phyloP scores from a whole-genome alignment of 1,284 basidiomycete genomes.

The Malassezia cuniculi region DNA sequence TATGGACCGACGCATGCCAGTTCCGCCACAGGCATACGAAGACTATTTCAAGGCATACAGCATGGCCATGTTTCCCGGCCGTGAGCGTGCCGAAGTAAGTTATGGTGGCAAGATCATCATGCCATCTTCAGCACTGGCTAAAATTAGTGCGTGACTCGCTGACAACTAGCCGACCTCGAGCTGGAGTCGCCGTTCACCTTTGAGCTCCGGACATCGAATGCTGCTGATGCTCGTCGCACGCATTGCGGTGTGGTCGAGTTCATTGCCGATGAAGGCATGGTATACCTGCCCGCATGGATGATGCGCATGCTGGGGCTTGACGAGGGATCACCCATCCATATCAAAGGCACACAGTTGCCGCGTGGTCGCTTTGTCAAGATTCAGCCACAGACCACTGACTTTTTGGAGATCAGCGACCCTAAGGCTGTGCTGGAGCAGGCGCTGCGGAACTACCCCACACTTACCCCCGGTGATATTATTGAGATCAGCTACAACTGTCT shows the following conservation, averaged over 20 bases:
- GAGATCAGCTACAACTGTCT: conserved; percentile 55
- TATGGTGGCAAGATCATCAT: conserved; percentile 98
- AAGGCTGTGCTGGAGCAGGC: conserved; percentile 95
- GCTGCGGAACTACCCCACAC: conserved; percentile 72
- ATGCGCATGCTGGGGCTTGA: conserved; percentile 86
- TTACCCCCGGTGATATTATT: conserved; percentile 48
- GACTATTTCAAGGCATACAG: conserved; percentile 55
- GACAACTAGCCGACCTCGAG: conserved; percentile 60
- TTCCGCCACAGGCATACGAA: conserved; percentile 37
- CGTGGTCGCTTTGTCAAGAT: conserved; percentile 95
- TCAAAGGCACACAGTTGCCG: conserved; percentile 71
- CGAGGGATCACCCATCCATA: conserved; percentile 87
- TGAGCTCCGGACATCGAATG: conserved; percentile 68
- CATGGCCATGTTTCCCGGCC: conserved; percentile 68
- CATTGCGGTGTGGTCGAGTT: conserved; percentile 97
- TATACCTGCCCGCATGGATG: conserved; percentile 97
- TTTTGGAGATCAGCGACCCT: conserved; percentile 75
- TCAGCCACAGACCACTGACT: conserved; percentile 87
- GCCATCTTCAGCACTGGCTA: conserved; percentile 85
- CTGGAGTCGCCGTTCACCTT: conserved; percentile 92
- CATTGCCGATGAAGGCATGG: conserved; percentile 89
- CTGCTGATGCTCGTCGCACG: conserved; percentile 49
- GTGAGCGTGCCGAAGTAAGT: conserved; percentile 70
- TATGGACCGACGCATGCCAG: conserved; percentile 26
- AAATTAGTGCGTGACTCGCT: conserved; percentile 52